Evolutionary conservation across 345 rosid species (phyloP), one percentile per base, ranked within the genome.

Genomic region (Gossypium herbaceum): DNA sequence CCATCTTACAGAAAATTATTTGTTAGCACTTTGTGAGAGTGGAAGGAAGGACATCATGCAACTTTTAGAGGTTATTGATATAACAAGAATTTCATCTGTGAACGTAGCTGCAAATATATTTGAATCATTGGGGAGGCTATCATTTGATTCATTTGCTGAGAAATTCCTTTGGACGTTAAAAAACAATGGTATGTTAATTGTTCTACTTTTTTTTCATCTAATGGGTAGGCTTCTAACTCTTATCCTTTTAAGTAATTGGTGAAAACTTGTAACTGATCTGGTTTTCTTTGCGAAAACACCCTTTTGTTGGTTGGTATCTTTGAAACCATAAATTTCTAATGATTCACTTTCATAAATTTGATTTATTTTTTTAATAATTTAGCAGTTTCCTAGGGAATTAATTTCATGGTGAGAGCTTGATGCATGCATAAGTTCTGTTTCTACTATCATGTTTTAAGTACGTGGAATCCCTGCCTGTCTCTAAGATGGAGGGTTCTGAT

Each of bases 1-100:
- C 55, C 52, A 65, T 76, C 56, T 73, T 81, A 83, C 93, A 95
- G 99, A 82, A 81, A 87, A 85, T 72, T 93, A 91, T 83, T 73
- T 95, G 76, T 72, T 84, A 66, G 97, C 98, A 48, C 86, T 95
- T 43, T 84, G 91, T 66, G 88, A 85, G 81, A 82, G 88, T 75
- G 91, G 82, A 60, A 80, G 79, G 73, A 86, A 79, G 74, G 86
- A 91, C 71, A 73, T 89, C 57, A 80, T 88, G 80, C 87, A 77
- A 67, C 74, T 93, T 58, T 81, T 91, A 78, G 91, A 91, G 58
- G 58, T 54, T 52, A 70, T 88, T 61, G 97, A 95, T 75, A 76
- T 95, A 41, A 86, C 79, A 76, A 82, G 77, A 74, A 17, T 95
- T 78, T 80, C 84, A 68, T 86, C 90, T 2, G 43, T 52, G 52